A percentile compares a stretch with the other conserved stretches of the same genome.
Evolutionary conservation across 164 flowering plant genomes (phyloP).

Genomic region (Santalum album): DNA sequence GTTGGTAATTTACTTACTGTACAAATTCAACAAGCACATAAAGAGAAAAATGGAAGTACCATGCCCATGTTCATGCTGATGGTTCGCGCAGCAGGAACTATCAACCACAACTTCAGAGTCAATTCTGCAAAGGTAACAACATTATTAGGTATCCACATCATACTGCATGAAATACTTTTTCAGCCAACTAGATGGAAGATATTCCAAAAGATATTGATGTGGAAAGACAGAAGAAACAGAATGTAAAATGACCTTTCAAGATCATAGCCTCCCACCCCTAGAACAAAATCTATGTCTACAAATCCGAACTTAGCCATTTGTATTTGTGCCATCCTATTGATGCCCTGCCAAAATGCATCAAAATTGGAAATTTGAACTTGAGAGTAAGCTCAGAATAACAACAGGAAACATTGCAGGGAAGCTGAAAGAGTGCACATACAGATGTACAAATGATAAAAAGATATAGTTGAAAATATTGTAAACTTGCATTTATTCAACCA

Average conservation of each 20-base stretch:
- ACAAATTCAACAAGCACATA: too few species aligned
- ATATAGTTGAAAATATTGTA: too few species aligned
- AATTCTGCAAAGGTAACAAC: constrained; percentile 41
- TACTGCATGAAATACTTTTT: not conserved
- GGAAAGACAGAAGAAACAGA: not conserved
- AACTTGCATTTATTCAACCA: too few species aligned
- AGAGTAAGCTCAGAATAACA: too few species aligned
- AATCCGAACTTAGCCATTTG: constrained; percentile 69
- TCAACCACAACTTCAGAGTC: constrained; percentile 58
- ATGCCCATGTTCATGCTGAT: constrained; percentile 33
- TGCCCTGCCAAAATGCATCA: constrained; percentile 40
- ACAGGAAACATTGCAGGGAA: too few species aligned
- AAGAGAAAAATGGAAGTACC: constrained; percentile 15
- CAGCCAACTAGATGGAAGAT: not conserved
- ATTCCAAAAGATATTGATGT: not conserved
- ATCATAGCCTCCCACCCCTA: constrained; percentile 98
- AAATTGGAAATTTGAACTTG: not conserved
- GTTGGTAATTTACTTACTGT: too few species aligned
- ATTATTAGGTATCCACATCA: not conserved
- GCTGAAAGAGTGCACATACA: too few species aligned
- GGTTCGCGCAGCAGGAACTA: constrained; percentile 24
- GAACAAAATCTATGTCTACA: constrained; percentile 87
- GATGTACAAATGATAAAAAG: too few species aligned
- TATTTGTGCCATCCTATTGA: constrained; percentile 84
- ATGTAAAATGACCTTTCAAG: constrained; percentile 56